Percentiles rank a stretch among this genome's conserved stretches.
Evolutionary conservation across 371 early-diverging fungal genomes (phyloP).

Genomic region (Funneliformis caledonium): DNA sequence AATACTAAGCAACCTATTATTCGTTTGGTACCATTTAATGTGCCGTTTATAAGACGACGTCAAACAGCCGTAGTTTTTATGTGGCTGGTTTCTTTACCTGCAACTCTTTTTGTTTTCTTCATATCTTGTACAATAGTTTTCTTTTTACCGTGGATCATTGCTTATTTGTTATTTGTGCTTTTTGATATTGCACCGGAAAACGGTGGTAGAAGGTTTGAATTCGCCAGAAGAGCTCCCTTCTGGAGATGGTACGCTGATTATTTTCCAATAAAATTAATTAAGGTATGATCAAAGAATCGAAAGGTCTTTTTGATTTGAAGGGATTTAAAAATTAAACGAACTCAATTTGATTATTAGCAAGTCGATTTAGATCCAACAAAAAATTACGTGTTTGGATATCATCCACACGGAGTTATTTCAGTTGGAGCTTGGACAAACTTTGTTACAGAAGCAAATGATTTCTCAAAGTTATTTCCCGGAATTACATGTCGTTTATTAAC

Average conservation of each 20-base stretch:
- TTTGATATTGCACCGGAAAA: slow-evolving; percentile 66
- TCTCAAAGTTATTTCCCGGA: slow-evolving; percentile 72
- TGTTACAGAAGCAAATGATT: slow-evolving; percentile 73
- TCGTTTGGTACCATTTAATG: slow-evolving; percentile 60
- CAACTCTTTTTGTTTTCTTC: slow-evolving; percentile 57
- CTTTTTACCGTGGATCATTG: slow-evolving; percentile 69
- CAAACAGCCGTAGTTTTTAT: slow-evolving; percentile 70
- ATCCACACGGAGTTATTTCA: slow-evolving; percentile 86
- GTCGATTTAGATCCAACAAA: slow-evolving; percentile 73
- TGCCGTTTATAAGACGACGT: slow-evolving; percentile 73
- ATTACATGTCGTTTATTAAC: slow-evolving; percentile 66
- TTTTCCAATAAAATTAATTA: slow-evolving; percentile 35
- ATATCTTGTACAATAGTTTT: slow-evolving; percentile 50
- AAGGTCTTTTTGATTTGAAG: neutral
- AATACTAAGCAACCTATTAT: neutral
- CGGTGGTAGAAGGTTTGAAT: slow-evolving; percentile 71
- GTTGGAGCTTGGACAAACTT: slow-evolving; percentile 84
- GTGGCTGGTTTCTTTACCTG: slow-evolving; percentile 65
- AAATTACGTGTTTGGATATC: slow-evolving; percentile 81
- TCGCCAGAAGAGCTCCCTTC: slow-evolving; percentile 52
- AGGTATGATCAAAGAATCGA: neutral
- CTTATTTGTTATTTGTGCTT: slow-evolving; percentile 65
- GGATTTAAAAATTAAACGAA: neutral
- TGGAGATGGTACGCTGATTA: slow-evolving; percentile 40
- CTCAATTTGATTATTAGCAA: slow-evolving; percentile 51